Conservation (phyloP, 108 stramenopile species). For the Nitzschia palea region DNA sequence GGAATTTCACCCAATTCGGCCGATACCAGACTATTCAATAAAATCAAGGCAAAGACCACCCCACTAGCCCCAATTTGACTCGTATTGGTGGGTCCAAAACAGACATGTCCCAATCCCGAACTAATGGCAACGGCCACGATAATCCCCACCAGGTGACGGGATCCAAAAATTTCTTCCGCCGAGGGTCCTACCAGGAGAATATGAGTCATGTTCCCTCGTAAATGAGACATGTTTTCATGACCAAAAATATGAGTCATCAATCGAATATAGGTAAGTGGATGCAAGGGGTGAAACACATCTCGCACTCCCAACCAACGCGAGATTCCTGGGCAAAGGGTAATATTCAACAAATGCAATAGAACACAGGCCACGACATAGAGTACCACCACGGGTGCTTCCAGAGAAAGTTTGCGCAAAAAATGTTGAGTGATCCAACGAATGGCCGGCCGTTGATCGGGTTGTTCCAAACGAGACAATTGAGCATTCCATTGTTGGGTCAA, state of each 20-base stretch:
- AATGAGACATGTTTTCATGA: conserved; percentile 22
- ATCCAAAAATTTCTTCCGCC: conserved; percentile 27
- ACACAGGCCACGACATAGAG: conserved; percentile 11
- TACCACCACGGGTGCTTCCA: conserved; percentile 8
- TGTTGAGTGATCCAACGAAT: neutral
- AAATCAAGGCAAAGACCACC: conserved; percentile 36
- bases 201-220: conserved; percentile 30
- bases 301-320: neutral
- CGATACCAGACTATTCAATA: conserved; percentile 27
- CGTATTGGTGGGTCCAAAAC: conserved; percentile 19
- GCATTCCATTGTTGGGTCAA: no score
- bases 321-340: neutral
- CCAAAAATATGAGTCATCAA: conserved; percentile 28
- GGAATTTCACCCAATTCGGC: conserved; percentile 27
- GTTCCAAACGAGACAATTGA: neutral
- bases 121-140: conserved; percentile 22
- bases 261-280: conserved; percentile 9
- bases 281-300: conserved; percentile 7
- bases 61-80: conserved; percentile 36
- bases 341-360: neutral
- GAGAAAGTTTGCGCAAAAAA: conserved; percentile 1
- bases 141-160: conserved; percentile 14
- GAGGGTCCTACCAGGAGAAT: conserved; percentile 33
- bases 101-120: conserved; percentile 28
- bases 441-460: neutral